A percentile compares a stretch with the other conserved stretches of the same genome.
These are phyloP conservation scores for Coelastrella sp. DNA, from an alignment of 139 green algal genomes.

Conservation along the genomic window DNA sequence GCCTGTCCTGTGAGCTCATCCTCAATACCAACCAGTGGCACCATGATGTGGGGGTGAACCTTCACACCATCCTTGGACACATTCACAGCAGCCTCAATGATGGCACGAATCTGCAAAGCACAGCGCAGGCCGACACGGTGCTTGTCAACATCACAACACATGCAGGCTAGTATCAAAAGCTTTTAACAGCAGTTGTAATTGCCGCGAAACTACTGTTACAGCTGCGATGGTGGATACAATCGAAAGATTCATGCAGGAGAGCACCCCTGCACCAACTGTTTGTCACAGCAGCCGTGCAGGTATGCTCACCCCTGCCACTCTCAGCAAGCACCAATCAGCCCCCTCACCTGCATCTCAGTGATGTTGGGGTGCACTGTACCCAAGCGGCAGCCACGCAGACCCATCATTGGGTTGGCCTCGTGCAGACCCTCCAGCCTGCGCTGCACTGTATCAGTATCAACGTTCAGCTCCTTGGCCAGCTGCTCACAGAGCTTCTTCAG, in stretches of 20 bases:
- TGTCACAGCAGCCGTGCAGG: too few relatives aligned
- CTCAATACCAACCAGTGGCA: constrained; percentile 88
- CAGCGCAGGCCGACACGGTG: too few relatives aligned
- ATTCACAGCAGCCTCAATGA: constrained; percentile 88
- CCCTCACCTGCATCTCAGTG: constrained; percentile 70
- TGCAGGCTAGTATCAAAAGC: background rate
- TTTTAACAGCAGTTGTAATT: background rate
- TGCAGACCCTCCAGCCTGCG: constrained; percentile 79
- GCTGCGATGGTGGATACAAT: background rate
- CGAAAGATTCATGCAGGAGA: too few relatives aligned
- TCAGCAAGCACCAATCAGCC: background rate
- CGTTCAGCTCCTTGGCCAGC: constrained; percentile 67
- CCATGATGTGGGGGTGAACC: constrained; percentile 91
- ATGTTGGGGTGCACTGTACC: constrained; percentile 94
- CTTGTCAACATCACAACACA: background rate
- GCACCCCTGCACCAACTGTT: too few relatives aligned
- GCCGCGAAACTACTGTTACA: background rate
- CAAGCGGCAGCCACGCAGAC: constrained; percentile 91
- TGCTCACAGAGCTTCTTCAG: constrained; percentile 74
- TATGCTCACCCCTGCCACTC: background rate
- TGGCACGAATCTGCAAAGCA: constrained; percentile 76
- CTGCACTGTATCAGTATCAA: constrained; percentile 55
- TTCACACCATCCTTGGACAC: constrained; percentile 63
- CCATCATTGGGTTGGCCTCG: constrained; percentile 92
- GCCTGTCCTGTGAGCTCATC: constrained; percentile 80